These are phyloP conservation scores for Nepenthes alata DNA, from an alignment of 179 eudicot genomes.

Conservation along the genomic window DNA sequence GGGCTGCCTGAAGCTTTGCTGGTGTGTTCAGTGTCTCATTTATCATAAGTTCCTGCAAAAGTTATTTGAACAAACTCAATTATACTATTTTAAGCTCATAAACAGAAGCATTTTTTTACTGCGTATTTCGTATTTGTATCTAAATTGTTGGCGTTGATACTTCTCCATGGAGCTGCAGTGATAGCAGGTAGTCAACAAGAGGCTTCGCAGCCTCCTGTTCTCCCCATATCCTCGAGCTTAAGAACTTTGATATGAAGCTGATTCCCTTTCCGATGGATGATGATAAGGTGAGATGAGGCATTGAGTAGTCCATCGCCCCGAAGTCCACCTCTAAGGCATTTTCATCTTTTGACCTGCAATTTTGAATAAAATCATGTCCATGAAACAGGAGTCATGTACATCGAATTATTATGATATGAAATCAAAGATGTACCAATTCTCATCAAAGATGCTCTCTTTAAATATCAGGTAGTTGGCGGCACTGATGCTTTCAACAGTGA, in stretches of 20 bases:
- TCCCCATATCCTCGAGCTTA: conserved; percentile 44
- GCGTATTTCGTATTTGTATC: neutral
- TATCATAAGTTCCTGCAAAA: conserved; percentile 73
- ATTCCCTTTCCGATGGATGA: conserved; percentile 84
- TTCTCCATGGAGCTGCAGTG: conserved; percentile 59
- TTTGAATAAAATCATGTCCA: neutral
- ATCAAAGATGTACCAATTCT: conserved; percentile 37
- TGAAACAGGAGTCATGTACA: neutral
- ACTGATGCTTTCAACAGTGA: conserved; percentile 52
- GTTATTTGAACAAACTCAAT: neutral
- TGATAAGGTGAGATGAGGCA: conserved; percentile 51
- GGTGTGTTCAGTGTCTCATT: conserved; percentile 56
- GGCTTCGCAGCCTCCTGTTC: conserved; percentile 56
- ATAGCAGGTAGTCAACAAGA: conserved; percentile 61
- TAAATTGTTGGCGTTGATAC: conserved; percentile 21
- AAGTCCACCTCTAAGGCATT: conserved; percentile 81
- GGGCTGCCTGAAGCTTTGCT: conserved; percentile 54
- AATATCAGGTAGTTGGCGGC: conserved; percentile 59
- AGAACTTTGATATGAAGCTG: conserved; percentile 48
- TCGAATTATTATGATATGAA: neutral
- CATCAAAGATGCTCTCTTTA: conserved; percentile 64
- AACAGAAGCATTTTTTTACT: no score
- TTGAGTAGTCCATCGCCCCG: conserved; percentile 57
- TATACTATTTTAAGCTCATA: no score
- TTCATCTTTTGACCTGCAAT: conserved; percentile 74